Base-by-base conservation (phyloP, 106 monocot species). In the Dendrobium officinale region DNA sequence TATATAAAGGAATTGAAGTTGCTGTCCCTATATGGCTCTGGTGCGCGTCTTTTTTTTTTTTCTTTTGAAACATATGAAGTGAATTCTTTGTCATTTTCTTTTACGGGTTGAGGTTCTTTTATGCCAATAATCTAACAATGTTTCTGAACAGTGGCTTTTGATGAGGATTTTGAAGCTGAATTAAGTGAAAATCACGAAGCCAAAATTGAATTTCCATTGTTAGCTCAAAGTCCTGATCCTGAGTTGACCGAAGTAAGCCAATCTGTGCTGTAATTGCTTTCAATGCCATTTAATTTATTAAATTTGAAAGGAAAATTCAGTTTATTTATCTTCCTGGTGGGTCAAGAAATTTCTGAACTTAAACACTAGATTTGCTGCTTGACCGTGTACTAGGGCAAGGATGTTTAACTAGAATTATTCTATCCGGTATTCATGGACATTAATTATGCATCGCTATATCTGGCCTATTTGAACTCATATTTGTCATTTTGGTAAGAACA, bases 111-210 rank as follows among this genome's bases (percentile, higher is more conserved):
- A 49, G 9, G 8, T 77, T 55, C 43, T 64, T 59, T 43, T n/a
- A 5, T 75, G 13, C 11, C 42, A 81, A 24, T 81, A 75, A 64
- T 42, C 33, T 56, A 47, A 2, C 19, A 19, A 1, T 55, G 55
- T 73, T 20, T 73, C 51, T 20, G 31, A 78, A 15, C 75, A 97
- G 96, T 92, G 81, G 96, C 96, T 61, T 97, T 96, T 86, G 96
- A 96, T 85, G 96, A 96, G 87, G 96, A 96, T 87, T 96, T 96
- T 88, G 96, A 90, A 84, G 93, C 92, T 79, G 96, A 97, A 85
- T 80, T 94, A 82, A 79, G 81, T 58, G 96, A 94, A 88, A 97
- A 92, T 84, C 77, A 82, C 73, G 96, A 94, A 72, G 96, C 94
- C 45, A 89, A 77, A 86, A 78, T 78, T 67, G 96, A 97, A 85